Conservation (phyloP, 2,329 filamentous ascomycete species). For the Ophiostoma sp. region DNA sequence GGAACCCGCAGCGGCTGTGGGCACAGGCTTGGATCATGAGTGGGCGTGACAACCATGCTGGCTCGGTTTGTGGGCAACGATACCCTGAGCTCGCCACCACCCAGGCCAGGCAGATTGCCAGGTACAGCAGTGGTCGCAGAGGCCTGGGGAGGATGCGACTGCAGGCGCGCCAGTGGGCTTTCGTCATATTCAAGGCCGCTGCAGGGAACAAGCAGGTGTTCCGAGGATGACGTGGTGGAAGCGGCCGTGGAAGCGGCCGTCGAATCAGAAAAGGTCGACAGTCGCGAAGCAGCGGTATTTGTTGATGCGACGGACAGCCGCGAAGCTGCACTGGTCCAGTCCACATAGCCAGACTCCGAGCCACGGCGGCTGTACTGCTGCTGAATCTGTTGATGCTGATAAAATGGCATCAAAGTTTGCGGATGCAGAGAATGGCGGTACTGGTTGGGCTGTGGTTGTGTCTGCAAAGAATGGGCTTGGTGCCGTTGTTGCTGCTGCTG, state of each 20-base stretch:
- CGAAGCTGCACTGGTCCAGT: background rate
- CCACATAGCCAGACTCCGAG: background rate
- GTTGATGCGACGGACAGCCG: background rate
- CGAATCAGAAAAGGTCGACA: background rate
- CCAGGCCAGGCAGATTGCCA: background rate
- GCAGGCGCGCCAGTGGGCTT: slow-evolving; percentile 6
- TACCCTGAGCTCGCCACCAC: too few relatives aligned
- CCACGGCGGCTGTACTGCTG: background rate
- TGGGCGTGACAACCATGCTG: background rate
- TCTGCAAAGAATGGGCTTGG: too few relatives aligned
- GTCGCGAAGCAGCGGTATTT: background rate
- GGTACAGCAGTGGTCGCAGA: background rate
- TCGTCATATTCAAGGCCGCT: background rate
- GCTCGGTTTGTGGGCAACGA: background rate
- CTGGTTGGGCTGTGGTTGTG: background rate
- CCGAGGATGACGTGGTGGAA: background rate
- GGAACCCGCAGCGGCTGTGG: background rate
- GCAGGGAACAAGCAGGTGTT: background rate
- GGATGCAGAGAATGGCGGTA: background rate
- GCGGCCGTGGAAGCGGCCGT: background rate
- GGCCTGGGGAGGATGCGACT: background rate
- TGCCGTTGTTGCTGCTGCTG: background rate
- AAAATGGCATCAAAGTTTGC: background rate
- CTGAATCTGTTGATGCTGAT: background rate
- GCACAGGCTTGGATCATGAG: background rate